phyloP scores from a whole-genome alignment of 768 basidiomycete genomes.

The Boletus pseudopeckii region DNA sequence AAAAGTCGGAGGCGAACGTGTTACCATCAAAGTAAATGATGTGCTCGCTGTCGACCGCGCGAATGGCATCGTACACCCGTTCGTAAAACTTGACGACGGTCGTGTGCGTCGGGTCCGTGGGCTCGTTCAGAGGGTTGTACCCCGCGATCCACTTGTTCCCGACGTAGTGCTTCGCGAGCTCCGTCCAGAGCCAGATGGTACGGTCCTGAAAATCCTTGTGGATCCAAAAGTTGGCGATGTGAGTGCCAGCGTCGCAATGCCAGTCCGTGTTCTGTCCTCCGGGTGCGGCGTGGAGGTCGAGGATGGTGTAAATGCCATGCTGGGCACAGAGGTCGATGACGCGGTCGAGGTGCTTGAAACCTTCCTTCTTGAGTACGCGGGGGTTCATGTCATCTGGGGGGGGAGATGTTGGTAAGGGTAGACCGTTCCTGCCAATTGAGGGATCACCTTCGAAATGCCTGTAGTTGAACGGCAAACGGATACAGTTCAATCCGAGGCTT shows the following conservation, averaged over 20 bases:
- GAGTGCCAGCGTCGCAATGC: slow-evolving; percentile 72
- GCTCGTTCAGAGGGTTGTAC: slow-evolving; percentile 85
- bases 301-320: slow-evolving; percentile 73
- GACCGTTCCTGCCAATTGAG: background rate
- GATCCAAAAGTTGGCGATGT: slow-evolving; percentile 73
- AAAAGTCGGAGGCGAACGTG: slow-evolving; percentile 79
- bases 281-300: slow-evolving; percentile 77
- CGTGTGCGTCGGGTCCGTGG: slow-evolving; percentile 63
- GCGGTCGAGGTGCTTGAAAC: slow-evolving; percentile 83
- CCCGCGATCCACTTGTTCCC: slow-evolving; percentile 81
- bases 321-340: slow-evolving; percentile 71
- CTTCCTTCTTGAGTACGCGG: slow-evolving; percentile 65
- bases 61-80: slow-evolving; percentile 65
- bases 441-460: slow-evolving; percentile 55
- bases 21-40: slow-evolving; percentile 81
- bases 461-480: slow-evolving; percentile 74
- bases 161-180: slow-evolving; percentile 73
- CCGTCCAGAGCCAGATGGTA: slow-evolving; percentile 69
- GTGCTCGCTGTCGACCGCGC: slow-evolving; percentile 65
- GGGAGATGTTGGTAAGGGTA: background rate
- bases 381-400: slow-evolving; percentile 69
- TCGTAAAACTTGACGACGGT: slow-evolving; percentile 67
- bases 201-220: slow-evolving; percentile 87
- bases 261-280: slow-evolving; percentile 78
- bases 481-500: slow-evolving; percentile 74